Evolutionary conservation across 2,329 filamentous ascomycete species (phyloP).

Genomic region (Cladosporium sp.): DNA sequence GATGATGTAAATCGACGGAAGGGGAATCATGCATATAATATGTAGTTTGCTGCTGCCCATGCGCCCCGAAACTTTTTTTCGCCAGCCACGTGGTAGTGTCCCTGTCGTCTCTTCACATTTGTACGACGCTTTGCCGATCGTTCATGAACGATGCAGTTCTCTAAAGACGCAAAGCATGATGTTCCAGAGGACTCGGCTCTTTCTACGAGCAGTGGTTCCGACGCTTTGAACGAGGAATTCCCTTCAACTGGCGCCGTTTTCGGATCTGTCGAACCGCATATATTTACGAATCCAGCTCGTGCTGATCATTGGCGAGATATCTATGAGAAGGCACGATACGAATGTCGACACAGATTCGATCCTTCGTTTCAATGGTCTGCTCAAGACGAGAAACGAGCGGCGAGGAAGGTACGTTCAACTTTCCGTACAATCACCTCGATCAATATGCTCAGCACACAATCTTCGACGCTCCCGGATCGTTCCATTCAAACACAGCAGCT

Average conservation of each 20-base stretch:
- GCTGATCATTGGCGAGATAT: not conserved
- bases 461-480: too few species aligned
- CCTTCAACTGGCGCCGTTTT: not conserved
- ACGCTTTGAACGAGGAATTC: not conserved
- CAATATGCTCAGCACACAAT: not conserved
- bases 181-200: not conserved
- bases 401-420: conserved; percentile 29
- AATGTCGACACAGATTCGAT: conserved; percentile 56
- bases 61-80: not conserved
- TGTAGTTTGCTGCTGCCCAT: not conserved
- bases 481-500: too few species aligned
- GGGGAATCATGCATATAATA: not conserved
- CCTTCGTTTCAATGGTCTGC: conserved; percentile 52
- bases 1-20: not conserved
- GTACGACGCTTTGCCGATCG: not conserved
- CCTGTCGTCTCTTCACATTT: not conserved
- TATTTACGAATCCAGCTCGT: not conserved
- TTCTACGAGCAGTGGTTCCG: not conserved
- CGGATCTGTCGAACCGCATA: not conserved
- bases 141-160: not conserved
- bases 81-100: too few species aligned
- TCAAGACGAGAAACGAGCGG: conserved; percentile 45
- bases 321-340: conserved; percentile 38
- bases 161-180: not conserved
- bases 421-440: too few species aligned